Base-by-base conservation (phyloP, 2,329 filamentous ascomycete species). In the Aureobasidium zeae region DNA sequence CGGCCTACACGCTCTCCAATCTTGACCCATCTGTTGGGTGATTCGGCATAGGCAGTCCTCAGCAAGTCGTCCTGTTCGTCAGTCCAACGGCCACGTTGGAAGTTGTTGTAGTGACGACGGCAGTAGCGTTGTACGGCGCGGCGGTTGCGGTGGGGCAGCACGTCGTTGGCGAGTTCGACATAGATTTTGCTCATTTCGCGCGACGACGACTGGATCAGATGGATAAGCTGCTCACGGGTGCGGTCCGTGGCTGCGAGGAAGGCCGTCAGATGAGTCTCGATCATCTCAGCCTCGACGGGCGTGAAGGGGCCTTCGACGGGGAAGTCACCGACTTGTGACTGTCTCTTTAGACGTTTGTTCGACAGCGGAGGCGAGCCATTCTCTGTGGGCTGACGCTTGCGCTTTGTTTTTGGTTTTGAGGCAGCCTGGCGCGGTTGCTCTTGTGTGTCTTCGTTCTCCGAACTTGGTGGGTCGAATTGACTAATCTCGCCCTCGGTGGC, bases 1-100 rank as follows among this genome's bases (percentile, higher is more conserved):
- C 83, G 77, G 49, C 78, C 78, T 50, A 84, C 71, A 16, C 74
- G 51, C n/a, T 68, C 64, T 0, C 71, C 76, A 50, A 87, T 81
- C 20, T 68, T 51, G 9, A 70, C 69, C 78, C 81, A 87, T 47
- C 76, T 73, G 12, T 66, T 69, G 1, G 70, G 68, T 36, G 73
- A 59, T n/a, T 60, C 49, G 3, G 69, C 62, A 38, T 72, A 67
- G 5, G 75, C 58, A 1, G 63, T 49, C 4, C 55, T 61, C 5
- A 84, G 60, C 45, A 72, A 65, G 7, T 72, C 61, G 44, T 82
- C 76, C 51, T 83, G 71, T 30, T 78, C 73, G 2, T 56, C 46
- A 0, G 70, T 74, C 79, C 79, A 84, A 2, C 62, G 57, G 3
- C 72, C 76, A 22, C 77, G 74, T 4, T 71, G 73, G 10, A 72